Base-by-base conservation (phyloP, 805 yeast species). In the Brettanomyces bruxellensis region DNA sequence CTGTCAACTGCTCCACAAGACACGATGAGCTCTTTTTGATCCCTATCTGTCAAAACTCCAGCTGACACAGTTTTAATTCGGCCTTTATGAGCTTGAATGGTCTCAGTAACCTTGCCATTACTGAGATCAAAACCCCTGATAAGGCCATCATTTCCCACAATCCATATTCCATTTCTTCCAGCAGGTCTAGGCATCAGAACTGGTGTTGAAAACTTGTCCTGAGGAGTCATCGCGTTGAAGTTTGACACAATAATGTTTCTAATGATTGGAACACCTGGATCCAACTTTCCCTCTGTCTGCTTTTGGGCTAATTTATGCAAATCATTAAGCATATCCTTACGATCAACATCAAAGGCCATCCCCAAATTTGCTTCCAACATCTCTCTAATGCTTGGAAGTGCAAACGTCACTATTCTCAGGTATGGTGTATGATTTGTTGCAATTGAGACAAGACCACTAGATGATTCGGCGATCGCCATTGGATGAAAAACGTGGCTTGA, bases 371-470 rank as follows among this genome's bases (percentile, higher is more conserved):
- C 41, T 14, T 25, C 32, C 12, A 57, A 25, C 11, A 60, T 47
- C 24, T 59, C 62, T 0, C 39, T 32, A 11, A 62, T 23, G 2
- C 51, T 25, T 1, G 79, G 76, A n/a, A 80, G 50, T 30, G 67
- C 59, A 0, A 80, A 70, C 0, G 85, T 60, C 1, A 87, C 72
- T 11, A 85, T 52, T 52, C 95, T 62, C 86, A 85, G 78, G 55
- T 71, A 83, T 4, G 96, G 96, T 12, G 76, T 73, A 55, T 86
- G 91, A 1, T 89, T 80, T 0, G 96, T 87, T 0, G 81, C 87
- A 6, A 85, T 73, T 0, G 82, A 79, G 13, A 83, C 56, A 24
- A 70, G 51, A 24, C 12, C 12, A 3, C 25, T 14, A 13, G 45
- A 14, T 4, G 62, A 60, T 7, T 62, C 54, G 0, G 68, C 50